Base-by-base conservation (phyloP, 441 rosid genomes). In the Jatropha multifida region DNA sequence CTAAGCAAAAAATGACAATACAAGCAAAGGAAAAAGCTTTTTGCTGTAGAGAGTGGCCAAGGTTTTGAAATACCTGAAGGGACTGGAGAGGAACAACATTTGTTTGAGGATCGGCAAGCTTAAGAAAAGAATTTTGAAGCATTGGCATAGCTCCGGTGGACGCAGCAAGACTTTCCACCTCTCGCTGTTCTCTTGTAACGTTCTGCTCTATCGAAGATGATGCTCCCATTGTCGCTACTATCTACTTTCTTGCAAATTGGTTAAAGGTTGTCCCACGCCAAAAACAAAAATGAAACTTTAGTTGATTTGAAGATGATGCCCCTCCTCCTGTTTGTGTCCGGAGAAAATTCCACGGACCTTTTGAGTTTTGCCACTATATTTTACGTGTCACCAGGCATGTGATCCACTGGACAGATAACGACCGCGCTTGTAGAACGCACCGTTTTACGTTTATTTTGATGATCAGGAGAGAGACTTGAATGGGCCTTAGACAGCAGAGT, bases 101-200 rank as follows among this genome's bases (percentile, higher is more conserved):
- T 12, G 7, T 61, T 27, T 61, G 41, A 32, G 65, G 65, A 32
- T 27, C 41, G 7, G 81, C 79, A 70, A 94, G 97, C 42, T 85
- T 84, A 15, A 93, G 72, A 84, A 92, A 93, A 2, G 88, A 86
- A 46, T 79, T 83, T 66, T 79, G 90, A 74, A 96, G 97, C 76
- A 84, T 52, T 56, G 97, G 88, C 73, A 90, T 90, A 62, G 92
- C 87, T 69, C 98, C 98, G 3, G 86, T 81, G 51, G 96, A 89
- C 81, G 95, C 92, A 5, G 91, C 97, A 56, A 87, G 81, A 79
- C 83, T 81, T 86, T 95, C 99, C 77, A 84, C 84, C 83, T 92
- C 91, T 62, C 86, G 81, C 74, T 84, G 90, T 65, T 90, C 92
- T 38, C 67, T 55, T 46, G 81, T 75, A 11, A 54, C 80, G 13